A percentile compares a stretch with the other conserved stretches of the same genome.
Conservation (phyloP, 768 basidiomycete genomes). For the Rhodotorula diobovata region DNA sequence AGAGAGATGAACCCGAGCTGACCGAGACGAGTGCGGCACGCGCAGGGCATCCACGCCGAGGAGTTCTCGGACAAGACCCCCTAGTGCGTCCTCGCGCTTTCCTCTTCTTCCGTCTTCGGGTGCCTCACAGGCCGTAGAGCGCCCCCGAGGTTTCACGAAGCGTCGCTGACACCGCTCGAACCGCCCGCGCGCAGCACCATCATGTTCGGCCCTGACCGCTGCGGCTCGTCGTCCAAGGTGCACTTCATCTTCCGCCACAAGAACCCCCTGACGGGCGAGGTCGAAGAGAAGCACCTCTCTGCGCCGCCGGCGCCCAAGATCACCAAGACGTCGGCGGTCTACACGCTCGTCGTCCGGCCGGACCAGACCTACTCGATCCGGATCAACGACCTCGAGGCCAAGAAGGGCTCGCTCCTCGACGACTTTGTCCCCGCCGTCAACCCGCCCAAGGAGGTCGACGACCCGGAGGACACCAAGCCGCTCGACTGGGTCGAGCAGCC, state of each 20-base stretch:
- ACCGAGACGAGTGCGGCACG: no score
- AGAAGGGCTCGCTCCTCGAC: slow-evolving; percentile 77
- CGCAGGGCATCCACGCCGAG: slow-evolving; percentile 78
- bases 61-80: slow-evolving; percentile 91
- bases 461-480: slow-evolving; percentile 85
- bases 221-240: slow-evolving; percentile 59
- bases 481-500: slow-evolving; percentile 85
- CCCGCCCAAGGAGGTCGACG: slow-evolving; percentile 87
- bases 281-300: slow-evolving; percentile 93
- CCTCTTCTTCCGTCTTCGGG: no score
- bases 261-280: slow-evolving; percentile 84
- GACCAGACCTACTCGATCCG: slow-evolving; percentile 89
- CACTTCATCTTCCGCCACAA: slow-evolving; percentile 99
- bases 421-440: slow-evolving; percentile 92
- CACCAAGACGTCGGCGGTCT: slow-evolving; percentile 89
- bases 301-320: slow-evolving; percentile 76
- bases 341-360: slow-evolving; percentile 87
- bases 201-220: slow-evolving; percentile 73
- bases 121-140: no score
- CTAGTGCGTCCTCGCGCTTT: slow-evolving; percentile 56
- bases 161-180: background rate
- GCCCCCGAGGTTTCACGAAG: background rate
- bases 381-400: slow-evolving; percentile 78
- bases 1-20: no score
- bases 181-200: slow-evolving; percentile 27